phyloP scores from a whole-genome alignment of 768 basidiomycete species.

The Lactifluus rugatus region DNA sequence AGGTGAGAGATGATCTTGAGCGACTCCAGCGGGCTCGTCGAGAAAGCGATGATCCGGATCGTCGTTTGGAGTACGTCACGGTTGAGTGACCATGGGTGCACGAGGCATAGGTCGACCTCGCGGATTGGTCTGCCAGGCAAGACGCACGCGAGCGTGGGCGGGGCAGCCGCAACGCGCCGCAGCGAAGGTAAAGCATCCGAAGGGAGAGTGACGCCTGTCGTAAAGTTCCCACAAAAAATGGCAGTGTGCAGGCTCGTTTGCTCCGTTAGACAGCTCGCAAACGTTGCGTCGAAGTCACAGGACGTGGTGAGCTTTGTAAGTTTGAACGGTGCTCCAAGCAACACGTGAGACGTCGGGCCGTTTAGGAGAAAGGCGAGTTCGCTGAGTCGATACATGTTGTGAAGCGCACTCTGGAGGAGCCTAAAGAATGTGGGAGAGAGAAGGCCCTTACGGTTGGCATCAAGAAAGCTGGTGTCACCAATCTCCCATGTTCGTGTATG shows the following conservation, averaged over 20 bases:
- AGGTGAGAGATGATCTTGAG: slow-evolving; percentile 23
- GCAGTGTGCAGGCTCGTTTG: slow-evolving; percentile 20
- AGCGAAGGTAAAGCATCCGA: slow-evolving; percentile 19
- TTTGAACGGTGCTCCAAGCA: slow-evolving; percentile 22
- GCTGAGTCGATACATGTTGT: slow-evolving; percentile 21
- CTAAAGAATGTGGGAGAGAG: slow-evolving; percentile 11
- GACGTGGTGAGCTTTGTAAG: slow-evolving; percentile 23
- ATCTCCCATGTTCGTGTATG: slow-evolving; percentile 15
- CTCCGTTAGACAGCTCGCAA: slow-evolving; percentile 21
- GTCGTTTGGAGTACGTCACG: slow-evolving; percentile 22
- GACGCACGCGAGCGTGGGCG: slow-evolving; percentile 23
- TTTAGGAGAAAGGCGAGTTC: slow-evolving; percentile 23
- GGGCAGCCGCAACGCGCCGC: slow-evolving; percentile 22
- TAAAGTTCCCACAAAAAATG: slow-evolving; percentile 22
- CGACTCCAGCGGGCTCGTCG: slow-evolving; percentile 19
- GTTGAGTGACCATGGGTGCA: slow-evolving; percentile 23
- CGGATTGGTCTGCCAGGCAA: slow-evolving; percentile 22
- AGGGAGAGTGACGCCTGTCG: slow-evolving; percentile 16
- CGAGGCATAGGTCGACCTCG: slow-evolving; percentile 24
- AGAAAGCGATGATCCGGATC: slow-evolving; percentile 20
- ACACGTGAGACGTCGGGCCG: slow-evolving; percentile 20
- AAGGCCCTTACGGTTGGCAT: slow-evolving; percentile 4
- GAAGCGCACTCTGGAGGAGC: slow-evolving; percentile 21
- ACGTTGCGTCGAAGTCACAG: slow-evolving; percentile 21
- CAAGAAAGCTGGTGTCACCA: slow-evolving; percentile 9